Percentiles rank a stretch among this genome's conserved stretches.
phyloP scores from a whole-genome alignment of 495 filamentous ascomycete genomes.

The Lepraria neglecta region DNA sequence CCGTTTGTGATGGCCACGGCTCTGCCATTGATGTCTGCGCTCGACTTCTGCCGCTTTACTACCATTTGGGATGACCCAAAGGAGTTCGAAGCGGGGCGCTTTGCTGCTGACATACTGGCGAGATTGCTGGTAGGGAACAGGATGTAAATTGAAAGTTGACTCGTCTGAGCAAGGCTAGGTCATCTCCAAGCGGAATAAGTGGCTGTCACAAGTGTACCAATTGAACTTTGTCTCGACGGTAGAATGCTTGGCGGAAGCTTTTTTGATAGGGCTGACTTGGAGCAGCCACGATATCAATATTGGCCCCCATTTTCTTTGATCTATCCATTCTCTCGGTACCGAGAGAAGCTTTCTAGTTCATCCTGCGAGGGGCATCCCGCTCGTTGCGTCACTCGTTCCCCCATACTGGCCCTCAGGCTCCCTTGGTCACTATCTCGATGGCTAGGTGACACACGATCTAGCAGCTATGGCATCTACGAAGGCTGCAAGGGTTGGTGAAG shows the following conservation, averaged over 20 bases:
- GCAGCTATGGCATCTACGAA: constrained; percentile 71
- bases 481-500: constrained; percentile 90
- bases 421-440: background rate
- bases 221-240: background rate
- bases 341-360: constrained; percentile 3
- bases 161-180: background rate
- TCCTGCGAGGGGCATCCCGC: background rate
- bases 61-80: constrained; percentile 76
- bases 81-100: constrained; percentile 74
- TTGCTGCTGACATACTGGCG: constrained; percentile 72
- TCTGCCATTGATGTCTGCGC: constrained; percentile 56
- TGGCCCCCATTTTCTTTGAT: constrained; percentile 2
- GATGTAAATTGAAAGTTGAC: background rate
- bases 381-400: background rate
- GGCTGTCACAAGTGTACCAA: background rate
- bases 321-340: constrained; percentile 3
- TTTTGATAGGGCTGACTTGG: constrained; percentile 15
- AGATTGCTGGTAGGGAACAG: background rate
- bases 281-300: constrained; percentile 4
- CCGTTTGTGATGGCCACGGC: constrained; percentile 59
- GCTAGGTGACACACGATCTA: background rate
- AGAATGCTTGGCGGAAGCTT: background rate
- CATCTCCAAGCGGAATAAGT: background rate
- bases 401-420: background rate
- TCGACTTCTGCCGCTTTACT: constrained; percentile 79